These are phyloP conservation scores for Eragrostis nindensis DNA, from an alignment of 176 grass and related monocot genomes.

Conservation along the genomic window DNA sequence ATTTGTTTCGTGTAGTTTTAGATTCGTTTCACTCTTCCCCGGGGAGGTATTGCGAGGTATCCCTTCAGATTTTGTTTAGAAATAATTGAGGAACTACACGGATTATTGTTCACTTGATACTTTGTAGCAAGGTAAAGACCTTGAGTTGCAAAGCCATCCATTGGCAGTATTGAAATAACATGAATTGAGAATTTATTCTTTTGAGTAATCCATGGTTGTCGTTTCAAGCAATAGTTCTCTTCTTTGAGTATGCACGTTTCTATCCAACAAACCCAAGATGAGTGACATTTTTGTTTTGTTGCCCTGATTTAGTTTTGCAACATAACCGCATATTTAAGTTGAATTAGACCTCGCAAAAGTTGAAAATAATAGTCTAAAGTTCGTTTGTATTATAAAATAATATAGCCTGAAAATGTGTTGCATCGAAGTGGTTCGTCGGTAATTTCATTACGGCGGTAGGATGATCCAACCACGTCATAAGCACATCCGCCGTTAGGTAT, in stretches of 20 bases:
- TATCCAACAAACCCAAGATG: no score
- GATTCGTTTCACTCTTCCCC: conserved; percentile 31
- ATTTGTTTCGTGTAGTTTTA: conserved; percentile 45
- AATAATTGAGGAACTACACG: conserved; percentile 50
- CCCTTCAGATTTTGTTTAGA: conserved; percentile 28
- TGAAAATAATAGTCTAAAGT: no score
- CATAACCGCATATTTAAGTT: no score
- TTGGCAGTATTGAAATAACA: conserved; percentile 25
- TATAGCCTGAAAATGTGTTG: background rate
- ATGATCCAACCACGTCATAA: background rate
- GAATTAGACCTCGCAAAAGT: no score
- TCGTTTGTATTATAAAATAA: background rate
- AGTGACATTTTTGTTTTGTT: no score
- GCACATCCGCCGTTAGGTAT: background rate
- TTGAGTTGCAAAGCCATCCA: conserved; percentile 22
- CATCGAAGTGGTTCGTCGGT: background rate
- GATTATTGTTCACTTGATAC: background rate
- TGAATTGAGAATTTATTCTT: background rate
- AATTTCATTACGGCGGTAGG: background rate
- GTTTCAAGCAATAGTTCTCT: background rate
- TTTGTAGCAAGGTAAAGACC: conserved; percentile 37
- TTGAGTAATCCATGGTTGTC: background rate
- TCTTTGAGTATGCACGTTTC: background rate
- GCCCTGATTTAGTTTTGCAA: no score
- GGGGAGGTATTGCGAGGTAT: conserved; percentile 4